Evolutionary conservation across 1,284 basidiomycete genomes (phyloP).

Genomic region (Thelephora terrestris): DNA sequence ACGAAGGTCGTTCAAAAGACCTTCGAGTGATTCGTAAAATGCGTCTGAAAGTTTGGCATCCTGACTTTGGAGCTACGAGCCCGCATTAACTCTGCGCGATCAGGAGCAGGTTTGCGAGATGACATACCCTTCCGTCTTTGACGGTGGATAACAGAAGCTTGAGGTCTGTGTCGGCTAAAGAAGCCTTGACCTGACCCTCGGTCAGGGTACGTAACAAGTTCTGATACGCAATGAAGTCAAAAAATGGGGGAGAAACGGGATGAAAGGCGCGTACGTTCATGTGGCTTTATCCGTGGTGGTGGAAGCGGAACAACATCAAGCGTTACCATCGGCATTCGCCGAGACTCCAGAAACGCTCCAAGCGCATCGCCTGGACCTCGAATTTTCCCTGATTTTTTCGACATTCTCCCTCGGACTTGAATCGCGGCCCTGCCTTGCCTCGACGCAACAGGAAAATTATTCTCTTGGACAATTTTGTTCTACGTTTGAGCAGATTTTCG

Average conservation of each 20-base stretch:
- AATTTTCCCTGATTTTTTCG: no score
- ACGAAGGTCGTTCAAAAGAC: constrained; percentile 74
- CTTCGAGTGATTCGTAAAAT: constrained; percentile 88
- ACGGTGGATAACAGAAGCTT: constrained; percentile 62
- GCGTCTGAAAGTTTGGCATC: constrained; percentile 75
- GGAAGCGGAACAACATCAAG: constrained; percentile 3
- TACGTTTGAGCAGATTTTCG: no score
- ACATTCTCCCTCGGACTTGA: not conserved
- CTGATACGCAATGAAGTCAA: constrained; percentile 24
- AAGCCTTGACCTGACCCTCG: constrained; percentile 47
- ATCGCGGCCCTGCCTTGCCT: constrained; percentile 31
- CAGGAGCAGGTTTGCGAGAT: constrained; percentile 1
- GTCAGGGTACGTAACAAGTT: constrained; percentile 72
- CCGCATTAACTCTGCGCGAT: constrained; percentile 11
- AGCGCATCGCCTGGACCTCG: no score
- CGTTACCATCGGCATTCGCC: constrained; percentile 5
- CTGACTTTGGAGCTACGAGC: constrained; percentile 40
- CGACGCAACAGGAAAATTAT: no score
- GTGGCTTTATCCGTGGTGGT: constrained; percentile 5
- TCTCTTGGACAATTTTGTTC: no score
- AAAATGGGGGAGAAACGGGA: constrained; percentile 19
- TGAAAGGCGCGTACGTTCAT: constrained; percentile 32
- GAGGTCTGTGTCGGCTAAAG: constrained; percentile 49
- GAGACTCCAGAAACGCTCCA: constrained; percentile 4
- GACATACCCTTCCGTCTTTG: constrained; percentile 65